Evolutionary conservation across 768 basidiomycete genomes (phyloP).

Genomic region (Rhizopogon vinicolor): DNA sequence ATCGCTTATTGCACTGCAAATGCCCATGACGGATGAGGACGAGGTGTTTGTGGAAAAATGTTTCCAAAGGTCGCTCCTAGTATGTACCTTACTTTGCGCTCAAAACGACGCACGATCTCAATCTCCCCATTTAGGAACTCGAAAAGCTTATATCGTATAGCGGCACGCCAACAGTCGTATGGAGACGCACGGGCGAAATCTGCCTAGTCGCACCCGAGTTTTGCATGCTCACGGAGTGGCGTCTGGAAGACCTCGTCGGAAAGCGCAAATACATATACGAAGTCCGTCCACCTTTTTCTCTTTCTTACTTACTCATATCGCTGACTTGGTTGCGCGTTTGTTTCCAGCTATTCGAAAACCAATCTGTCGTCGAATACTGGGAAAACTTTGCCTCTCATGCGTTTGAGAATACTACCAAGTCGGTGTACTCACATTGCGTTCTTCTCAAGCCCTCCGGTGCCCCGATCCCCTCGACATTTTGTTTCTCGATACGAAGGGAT

Average conservation of each 20-base stretch:
- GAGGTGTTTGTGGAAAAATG: slow-evolving; percentile 95
- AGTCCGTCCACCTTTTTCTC: slow-evolving; percentile 30
- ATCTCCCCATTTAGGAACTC: slow-evolving; percentile 59
- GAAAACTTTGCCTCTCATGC: slow-evolving; percentile 96
- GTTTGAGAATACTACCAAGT: slow-evolving; percentile 96
- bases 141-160: slow-evolving; percentile 97
- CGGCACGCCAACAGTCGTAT: slow-evolving; percentile 95
- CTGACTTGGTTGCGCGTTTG: neutral
- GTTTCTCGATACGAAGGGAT: slow-evolving; percentile 93
- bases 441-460: slow-evolving; percentile 80
- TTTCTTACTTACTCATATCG: slow-evolving; percentile 3
- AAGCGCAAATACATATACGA: slow-evolving; percentile 43
- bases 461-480: slow-evolving; percentile 89
- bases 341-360: slow-evolving; percentile 84
- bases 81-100: slow-evolving; percentile 30
- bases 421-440: slow-evolving; percentile 90
- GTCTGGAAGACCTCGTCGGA: slow-evolving; percentile 72
- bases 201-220: slow-evolving; percentile 97
- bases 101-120: neutral
- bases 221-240: slow-evolving; percentile 90
- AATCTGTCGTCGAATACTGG: slow-evolving; percentile 93
- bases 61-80: slow-evolving; percentile 89
- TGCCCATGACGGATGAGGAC: slow-evolving; percentile 95
- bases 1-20: slow-evolving; percentile 96
- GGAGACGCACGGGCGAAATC: slow-evolving; percentile 97